Conservation (phyloP, 2,329 filamentous ascomycete genomes). For the Fusarium sp. region DNA sequence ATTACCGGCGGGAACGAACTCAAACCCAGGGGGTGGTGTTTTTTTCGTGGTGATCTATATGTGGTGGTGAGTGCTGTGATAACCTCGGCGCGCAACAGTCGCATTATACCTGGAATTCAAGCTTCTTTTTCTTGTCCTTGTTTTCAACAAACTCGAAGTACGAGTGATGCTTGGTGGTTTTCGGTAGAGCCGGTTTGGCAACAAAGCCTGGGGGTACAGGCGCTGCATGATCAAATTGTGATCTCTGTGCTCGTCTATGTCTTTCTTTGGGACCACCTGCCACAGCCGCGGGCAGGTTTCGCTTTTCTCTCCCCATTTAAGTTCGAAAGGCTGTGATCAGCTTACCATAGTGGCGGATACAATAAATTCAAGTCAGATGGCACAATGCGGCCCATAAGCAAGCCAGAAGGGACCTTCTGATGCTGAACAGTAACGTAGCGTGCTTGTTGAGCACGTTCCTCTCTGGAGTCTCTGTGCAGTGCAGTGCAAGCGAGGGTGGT, state of each 20-base stretch:
- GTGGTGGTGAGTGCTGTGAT: slow-evolving; percentile 45
- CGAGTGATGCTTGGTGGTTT: slow-evolving; percentile 65
- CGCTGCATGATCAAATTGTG: slow-evolving; percentile 49
- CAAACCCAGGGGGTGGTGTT: slow-evolving; percentile 68
- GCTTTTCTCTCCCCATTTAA: slow-evolving; percentile 53
- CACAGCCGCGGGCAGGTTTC: slow-evolving; percentile 47
- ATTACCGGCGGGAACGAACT: slow-evolving; percentile 72
- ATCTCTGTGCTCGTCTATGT: slow-evolving; percentile 49
- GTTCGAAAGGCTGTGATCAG: slow-evolving; percentile 40
- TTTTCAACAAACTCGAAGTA: slow-evolving; percentile 75
- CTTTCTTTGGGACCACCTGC: slow-evolving; percentile 51
- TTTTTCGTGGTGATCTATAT: slow-evolving; percentile 63
- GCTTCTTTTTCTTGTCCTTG: slow-evolving; percentile 70
- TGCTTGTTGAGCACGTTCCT: slow-evolving; percentile 20
- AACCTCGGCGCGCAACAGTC: slow-evolving; percentile 30
- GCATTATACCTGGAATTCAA: slow-evolving; percentile 68
- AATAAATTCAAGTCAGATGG: slow-evolving; percentile 28
- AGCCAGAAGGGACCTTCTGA: slow-evolving; percentile 30
- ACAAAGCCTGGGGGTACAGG: slow-evolving; percentile 52
- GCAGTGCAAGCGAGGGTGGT: slow-evolving; percentile 22
- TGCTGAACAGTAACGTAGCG: slow-evolving; percentile 30
- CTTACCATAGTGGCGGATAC: slow-evolving; percentile 45
- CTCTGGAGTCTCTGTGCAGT: slow-evolving; percentile 18
- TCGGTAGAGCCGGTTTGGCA: slow-evolving; percentile 55
- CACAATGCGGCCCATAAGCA: slow-evolving; percentile 31